A percentile compares a stretch with the other conserved stretches of the same genome.
Evolutionary conservation across 1,284 basidiomycete genomes (phyloP).

Genomic region (Sphaerobolus stellatus): DNA sequence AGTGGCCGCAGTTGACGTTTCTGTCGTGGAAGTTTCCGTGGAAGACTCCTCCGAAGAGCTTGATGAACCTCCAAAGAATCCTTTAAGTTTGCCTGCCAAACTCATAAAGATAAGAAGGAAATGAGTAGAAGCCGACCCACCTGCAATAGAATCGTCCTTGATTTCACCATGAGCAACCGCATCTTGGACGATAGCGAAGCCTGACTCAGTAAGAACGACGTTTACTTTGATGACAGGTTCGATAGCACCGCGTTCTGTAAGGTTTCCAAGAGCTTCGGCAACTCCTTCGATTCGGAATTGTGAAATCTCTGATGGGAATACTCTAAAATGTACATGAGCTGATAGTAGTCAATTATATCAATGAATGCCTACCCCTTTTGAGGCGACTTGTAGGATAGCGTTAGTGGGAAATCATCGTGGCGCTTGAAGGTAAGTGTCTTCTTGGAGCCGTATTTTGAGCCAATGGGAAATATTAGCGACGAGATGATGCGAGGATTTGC

Average conservation of each 20-base stretch:
- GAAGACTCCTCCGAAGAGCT: slow-evolving; percentile 20
- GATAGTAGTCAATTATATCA: background rate
- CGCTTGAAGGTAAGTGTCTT: slow-evolving; percentile 84
- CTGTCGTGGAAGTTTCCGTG: slow-evolving; percentile 9
- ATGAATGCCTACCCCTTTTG: slow-evolving; percentile 52
- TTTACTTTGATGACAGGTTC: slow-evolving; percentile 82
- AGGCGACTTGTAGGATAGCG: slow-evolving; percentile 66
- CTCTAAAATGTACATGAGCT: slow-evolving; percentile 36
- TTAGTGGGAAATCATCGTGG: slow-evolving; percentile 73
- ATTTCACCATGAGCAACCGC: slow-evolving; percentile 74
- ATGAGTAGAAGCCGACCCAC: slow-evolving; percentile 36
- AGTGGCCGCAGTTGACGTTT: slow-evolving; percentile 22
- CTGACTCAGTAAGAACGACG: slow-evolving; percentile 77
- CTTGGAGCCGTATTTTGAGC: slow-evolving; percentile 73
- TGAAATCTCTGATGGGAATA: slow-evolving; percentile 66
- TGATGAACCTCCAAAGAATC: slow-evolving; percentile 66
- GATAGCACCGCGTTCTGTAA: slow-evolving; percentile 69
- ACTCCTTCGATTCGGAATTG: slow-evolving; percentile 70
- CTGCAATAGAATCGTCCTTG: slow-evolving; percentile 71
- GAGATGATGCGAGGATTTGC: slow-evolving; percentile 64
- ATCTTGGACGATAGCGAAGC: slow-evolving; percentile 76
- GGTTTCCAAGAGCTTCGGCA: slow-evolving; percentile 66
- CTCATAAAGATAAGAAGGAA: slow-evolving; percentile 13
- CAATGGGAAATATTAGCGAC: slow-evolving; percentile 71
- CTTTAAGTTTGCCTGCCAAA: slow-evolving; percentile 73